phyloP scores from a whole-genome alignment of 78 protist species.

The Planoprotostelium fungivorum region DNA sequence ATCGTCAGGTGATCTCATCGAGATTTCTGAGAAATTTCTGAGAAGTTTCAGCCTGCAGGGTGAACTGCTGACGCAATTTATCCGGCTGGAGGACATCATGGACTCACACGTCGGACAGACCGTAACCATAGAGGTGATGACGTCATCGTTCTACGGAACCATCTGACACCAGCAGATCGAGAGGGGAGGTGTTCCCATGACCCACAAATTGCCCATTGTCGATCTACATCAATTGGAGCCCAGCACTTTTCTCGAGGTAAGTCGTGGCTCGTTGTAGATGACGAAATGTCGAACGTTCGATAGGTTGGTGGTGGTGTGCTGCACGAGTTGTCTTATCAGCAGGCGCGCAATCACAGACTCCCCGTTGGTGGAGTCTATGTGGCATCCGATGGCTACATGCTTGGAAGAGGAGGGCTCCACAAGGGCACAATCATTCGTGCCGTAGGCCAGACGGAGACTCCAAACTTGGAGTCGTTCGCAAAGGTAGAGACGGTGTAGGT shows the following conservation, averaged over 20 bases:
- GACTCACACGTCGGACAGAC: not conserved
- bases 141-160: too few relatives aligned
- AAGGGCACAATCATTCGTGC: slow-evolving; percentile 8
- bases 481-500: not conserved
- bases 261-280: not conserved
- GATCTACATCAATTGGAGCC: slow-evolving; percentile 49
- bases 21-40: not conserved
- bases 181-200: not conserved
- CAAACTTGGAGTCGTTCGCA: not conserved
- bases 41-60: slow-evolving; percentile 6
- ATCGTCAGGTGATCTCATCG: not conserved
- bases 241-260: not conserved
- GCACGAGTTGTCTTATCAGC: slow-evolving; percentile 24
- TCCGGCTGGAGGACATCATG: slow-evolving; percentile 15
- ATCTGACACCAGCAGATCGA: too few relatives aligned
- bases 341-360: slow-evolving; percentile 17
- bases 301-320: slow-evolving; percentile 21
- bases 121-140: not conserved
- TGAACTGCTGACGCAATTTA: slow-evolving; percentile 2
- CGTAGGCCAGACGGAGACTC: not conserved
- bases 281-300: not conserved
- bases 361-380: slow-evolving; percentile 49
- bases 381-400: slow-evolving; percentile 41
- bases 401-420: slow-evolving; percentile 3
- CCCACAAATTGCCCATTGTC: not conserved